Percentiles rank a stretch among this genome's conserved stretches.
Evolutionary conservation across 2,329 filamentous ascomycete species (phyloP).

Genomic region (Macrophomina pseudophaseolina): DNA sequence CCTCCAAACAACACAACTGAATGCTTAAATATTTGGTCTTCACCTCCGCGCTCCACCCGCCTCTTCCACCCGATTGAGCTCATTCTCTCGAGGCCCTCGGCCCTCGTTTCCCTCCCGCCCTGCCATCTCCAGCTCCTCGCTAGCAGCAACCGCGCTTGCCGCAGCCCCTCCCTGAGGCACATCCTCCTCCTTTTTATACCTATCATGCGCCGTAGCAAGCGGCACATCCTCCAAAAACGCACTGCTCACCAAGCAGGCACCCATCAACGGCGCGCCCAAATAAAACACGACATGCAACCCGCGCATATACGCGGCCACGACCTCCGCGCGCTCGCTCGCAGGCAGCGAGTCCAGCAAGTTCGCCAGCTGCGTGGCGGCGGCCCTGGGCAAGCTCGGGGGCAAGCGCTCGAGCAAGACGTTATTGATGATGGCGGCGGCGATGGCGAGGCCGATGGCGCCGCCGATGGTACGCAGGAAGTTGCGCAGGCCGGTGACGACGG

Average conservation of each 20-base stretch:
- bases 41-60: not conserved
- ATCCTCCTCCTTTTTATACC: constrained; percentile 3
- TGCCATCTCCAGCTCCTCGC: not conserved
- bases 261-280: constrained; percentile 9
- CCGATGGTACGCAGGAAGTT: constrained; percentile 68
- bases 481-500: constrained; percentile 65
- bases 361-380: not conserved
- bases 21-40: no score
- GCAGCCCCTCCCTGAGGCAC: not conserved
- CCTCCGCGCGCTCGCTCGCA: not conserved
- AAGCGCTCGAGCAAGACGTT: constrained; percentile 39
- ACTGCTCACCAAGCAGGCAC: constrained; percentile 13
- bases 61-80: not conserved
- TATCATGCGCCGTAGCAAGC: constrained; percentile 18
- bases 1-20: no score
- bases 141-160: not conserved
- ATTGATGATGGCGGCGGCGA: constrained; percentile 55
- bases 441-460: constrained; percentile 62
- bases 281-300: constrained; percentile 15
- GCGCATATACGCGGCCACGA: constrained; percentile 1
- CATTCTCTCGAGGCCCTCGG: not conserved
- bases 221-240: constrained; percentile 9
- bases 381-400: not conserved
- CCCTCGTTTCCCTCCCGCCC: not conserved
- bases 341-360: constrained; percentile 2